Conservation (phyloP, 2,329 filamentous ascomycete genomes). For the Dactylellina drechsleri region DNA sequence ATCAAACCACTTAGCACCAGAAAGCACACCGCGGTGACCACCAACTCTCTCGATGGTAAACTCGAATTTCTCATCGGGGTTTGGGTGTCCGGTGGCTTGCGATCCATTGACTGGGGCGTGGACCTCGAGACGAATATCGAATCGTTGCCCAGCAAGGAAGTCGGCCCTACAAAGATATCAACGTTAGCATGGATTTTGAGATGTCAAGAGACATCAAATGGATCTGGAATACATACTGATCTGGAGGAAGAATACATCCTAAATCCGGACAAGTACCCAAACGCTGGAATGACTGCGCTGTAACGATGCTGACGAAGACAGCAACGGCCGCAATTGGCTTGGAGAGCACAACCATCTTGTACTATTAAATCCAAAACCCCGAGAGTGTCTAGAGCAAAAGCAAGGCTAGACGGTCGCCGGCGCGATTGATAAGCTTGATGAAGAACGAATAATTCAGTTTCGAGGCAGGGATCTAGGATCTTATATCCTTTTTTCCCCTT, state of each 20-base stretch:
- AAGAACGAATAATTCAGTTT: slow-evolving; percentile 8
- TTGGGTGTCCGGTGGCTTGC: slow-evolving; percentile 75
- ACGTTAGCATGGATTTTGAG: slow-evolving; percentile 1
- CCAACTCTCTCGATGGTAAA: slow-evolving; percentile 77
- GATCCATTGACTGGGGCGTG: slow-evolving; percentile 84
- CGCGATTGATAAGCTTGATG: slow-evolving; percentile 41
- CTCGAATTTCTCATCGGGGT: slow-evolving; percentile 78
- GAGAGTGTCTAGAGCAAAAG: slow-evolving; percentile 32
- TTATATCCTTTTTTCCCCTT: slow-evolving; percentile 35
- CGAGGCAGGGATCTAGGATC: slow-evolving; percentile 24
- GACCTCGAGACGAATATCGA: slow-evolving; percentile 84
- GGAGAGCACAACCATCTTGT: slow-evolving; percentile 58
- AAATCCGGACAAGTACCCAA: slow-evolving; percentile 70
- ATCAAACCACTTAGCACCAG: slow-evolving; percentile 75
- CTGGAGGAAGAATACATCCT: slow-evolving; percentile 71
- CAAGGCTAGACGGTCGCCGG: slow-evolving; percentile 32
- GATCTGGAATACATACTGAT: slow-evolving; percentile 62
- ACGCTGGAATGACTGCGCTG: slow-evolving; percentile 70
- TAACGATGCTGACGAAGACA: slow-evolving; percentile 62
- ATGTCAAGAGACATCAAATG: slow-evolving; percentile 12
- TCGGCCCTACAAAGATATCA: slow-evolving; percentile 68
- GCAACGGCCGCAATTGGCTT: slow-evolving; percentile 60
- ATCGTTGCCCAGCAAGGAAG: slow-evolving; percentile 83
- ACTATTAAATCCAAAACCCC: slow-evolving; percentile 28
- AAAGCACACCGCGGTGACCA: slow-evolving; percentile 61